Conservation (phyloP, 805 yeast genomes). For the Grigorovia humatica region DNA sequence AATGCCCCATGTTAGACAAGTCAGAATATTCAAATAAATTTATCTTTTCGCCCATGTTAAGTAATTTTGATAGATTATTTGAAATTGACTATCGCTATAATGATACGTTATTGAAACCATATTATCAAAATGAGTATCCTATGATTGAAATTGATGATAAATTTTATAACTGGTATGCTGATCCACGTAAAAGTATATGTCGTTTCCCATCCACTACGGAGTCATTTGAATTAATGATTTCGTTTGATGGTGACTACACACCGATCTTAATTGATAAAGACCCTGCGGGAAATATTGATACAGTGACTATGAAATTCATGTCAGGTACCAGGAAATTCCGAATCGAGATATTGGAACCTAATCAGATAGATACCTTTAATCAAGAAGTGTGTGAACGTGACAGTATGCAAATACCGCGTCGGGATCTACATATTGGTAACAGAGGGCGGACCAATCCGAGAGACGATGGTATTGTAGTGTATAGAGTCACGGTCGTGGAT, state of each 20-base stretch:
- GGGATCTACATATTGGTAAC: background rate
- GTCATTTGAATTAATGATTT: slow-evolving; percentile 22
- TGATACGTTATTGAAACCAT: slow-evolving; percentile 36
- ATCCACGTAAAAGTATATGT: slow-evolving; percentile 8
- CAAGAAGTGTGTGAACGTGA: background rate
- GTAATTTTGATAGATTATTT: slow-evolving; percentile 33
- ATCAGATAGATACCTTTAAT: slow-evolving; percentile 2
- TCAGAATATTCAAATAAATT: background rate
- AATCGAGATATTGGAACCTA: slow-evolving; percentile 2
- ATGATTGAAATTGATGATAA: slow-evolving; percentile 25
- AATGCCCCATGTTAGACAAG: background rate
- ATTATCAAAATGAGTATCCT: slow-evolving; percentile 19
- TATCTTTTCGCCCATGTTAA: slow-evolving; percentile 31
- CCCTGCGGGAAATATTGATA: background rate
- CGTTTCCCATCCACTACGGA: slow-evolving; percentile 17
- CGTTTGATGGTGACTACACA: slow-evolving; percentile 11
- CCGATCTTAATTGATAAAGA: slow-evolving; percentile 1
- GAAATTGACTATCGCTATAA: slow-evolving; percentile 34
- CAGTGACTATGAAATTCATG: background rate
- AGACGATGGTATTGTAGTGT: background rate
- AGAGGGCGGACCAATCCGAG: too few relatives aligned
- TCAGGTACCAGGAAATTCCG: slow-evolving; percentile 1
- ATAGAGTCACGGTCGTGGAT: background rate
- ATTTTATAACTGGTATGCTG: slow-evolving; percentile 28
- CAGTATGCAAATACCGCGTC: background rate